Evolutionary conservation across 139 green algal genomes (phyloP).

Genomic region (Micractinium conductrix): DNA sequence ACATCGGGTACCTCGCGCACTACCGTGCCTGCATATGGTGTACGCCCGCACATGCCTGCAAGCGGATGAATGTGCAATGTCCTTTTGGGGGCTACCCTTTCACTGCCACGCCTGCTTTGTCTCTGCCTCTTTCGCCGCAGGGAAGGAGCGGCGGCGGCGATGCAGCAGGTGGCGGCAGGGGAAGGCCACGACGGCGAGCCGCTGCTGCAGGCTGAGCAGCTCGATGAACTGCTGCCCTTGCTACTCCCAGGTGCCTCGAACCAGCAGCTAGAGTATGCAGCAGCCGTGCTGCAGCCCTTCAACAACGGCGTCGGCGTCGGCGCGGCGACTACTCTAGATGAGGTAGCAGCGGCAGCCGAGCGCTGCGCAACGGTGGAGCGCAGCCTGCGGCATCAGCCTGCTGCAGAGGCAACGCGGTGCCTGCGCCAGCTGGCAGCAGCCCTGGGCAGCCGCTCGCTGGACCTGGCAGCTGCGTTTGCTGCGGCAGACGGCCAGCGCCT

Average conservation of each 20-base stretch:
- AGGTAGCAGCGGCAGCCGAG: not conserved
- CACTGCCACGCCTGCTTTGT: not conserved
- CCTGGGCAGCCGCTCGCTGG: conserved; percentile 21
- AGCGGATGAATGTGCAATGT: not conserved
- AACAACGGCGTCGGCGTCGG: not conserved
- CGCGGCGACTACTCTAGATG: not conserved
- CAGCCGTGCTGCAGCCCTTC: conserved; percentile 8
- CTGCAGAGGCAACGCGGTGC: not conserved
- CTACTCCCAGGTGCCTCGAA: not conserved
- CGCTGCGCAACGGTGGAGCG: not conserved
- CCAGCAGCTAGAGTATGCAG: not conserved
- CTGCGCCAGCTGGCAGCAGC: conserved; percentile 5
- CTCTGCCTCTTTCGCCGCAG: not conserved
- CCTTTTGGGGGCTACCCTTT: too few relatives aligned
- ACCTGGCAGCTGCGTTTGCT: conserved; percentile 8
- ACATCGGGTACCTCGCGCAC: not conserved
- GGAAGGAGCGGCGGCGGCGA: not conserved
- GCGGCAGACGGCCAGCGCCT: not conserved
- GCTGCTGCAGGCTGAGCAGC: not conserved
- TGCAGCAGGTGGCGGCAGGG: not conserved
- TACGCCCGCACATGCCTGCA: too few relatives aligned
- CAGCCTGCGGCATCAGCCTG: not conserved
- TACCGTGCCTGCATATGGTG: too few relatives aligned
- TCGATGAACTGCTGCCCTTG: not conserved
- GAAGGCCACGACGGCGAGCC: not conserved